Evolutionary conservation across 371 early-diverging fungal species (phyloP), one percentile per base, ranked within the genome.

Genomic region (Mucor irregularis): DNA sequence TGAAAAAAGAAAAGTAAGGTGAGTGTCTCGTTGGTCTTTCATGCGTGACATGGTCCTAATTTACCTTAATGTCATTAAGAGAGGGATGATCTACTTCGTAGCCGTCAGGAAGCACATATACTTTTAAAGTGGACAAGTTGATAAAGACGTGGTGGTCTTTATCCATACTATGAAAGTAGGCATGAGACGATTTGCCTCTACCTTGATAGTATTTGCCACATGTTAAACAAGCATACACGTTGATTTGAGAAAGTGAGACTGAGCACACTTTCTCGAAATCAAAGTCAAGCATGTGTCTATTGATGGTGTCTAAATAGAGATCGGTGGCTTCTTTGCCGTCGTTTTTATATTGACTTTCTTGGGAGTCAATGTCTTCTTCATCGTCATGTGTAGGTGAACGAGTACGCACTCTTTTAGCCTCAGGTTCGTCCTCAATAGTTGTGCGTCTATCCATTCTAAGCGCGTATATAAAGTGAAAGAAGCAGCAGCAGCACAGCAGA

Each of bases 151-250:
- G 96, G 62, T 99, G 99, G 71, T 93, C 89, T 60, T 95, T 93
- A 58, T 95, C 85, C 53, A 99, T 82, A 68, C 93, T 89, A 71
- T 99, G 99, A 56, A 91, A 91, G 66, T 96, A 97, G 2, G 99
- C 98, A 62, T 96, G 95, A 1, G 97, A 91, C 4, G 89, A 71
- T 51, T 84, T 84, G 17, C 97, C 96, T 22, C 97, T 85, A 3
- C 99, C 97, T 85, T 97, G 97, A 65, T 87, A 96, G 65, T 95
- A 99, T 69, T 94, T 95, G 42, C 98, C 98, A 58, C 98, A 99
- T 1, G 95, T 92, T 17, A 99, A 85, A 64, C 99, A 99, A 0
- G 95, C 93, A 66, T 99, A 99, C 1, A 98, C 94, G 61, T 99
- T 99, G 60, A 89, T 65, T 62, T 93, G 92, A 25, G 93, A 90